Evolutionary conservation across 2,329 filamentous ascomycete species (phyloP), one percentile per base, ranked within the genome.

Genomic region (Pseudonectria foliicola): DNA sequence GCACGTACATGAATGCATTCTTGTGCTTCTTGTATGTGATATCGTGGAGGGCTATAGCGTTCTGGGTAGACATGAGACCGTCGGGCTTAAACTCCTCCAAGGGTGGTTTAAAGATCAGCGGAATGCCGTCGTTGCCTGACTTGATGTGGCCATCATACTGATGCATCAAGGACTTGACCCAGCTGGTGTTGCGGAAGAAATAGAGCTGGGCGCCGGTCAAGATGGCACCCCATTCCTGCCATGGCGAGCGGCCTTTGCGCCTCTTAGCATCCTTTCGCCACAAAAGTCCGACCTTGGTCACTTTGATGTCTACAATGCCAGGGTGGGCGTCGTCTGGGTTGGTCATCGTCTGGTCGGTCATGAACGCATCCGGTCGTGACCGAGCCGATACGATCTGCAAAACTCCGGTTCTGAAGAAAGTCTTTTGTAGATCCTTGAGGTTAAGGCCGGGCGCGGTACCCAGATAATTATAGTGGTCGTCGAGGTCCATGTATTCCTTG

Each of bases 211-310:
- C 93, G n/a, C 90, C 87, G 1, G 92, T 98, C 21, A 98, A 72
- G 39, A 98, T 84, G 15, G 88, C 92, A 34, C 92, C 92, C 92
- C 92, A 98, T 70, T 98, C 92, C 56, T 95, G 90, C 92, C 92
- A 98, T 2, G 92, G 90, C 10, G 90, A 95, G 28, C 90, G 77
- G 1, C 88, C 83, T 61, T 93, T 94, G 64, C 92, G 90, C 63
- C 90, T 95, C 64, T 94, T 95, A 2, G 74, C 67, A 45, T 95
- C 88, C 57, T 98, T 98, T 29, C 92, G 80, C 92, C 92, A 98
- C 23, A 98, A 60, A 2, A 95, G 67, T 4, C 92, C 92, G 32
- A 98, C 89, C 60, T 96, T 98, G 29, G 90, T 95, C 29, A 96
- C 84, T 50, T 95, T 95, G 55, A 98, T 94, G 60, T 96, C 90